phyloP scores from a whole-genome alignment of 768 basidiomycete genomes.

The Russula virescens region DNA sequence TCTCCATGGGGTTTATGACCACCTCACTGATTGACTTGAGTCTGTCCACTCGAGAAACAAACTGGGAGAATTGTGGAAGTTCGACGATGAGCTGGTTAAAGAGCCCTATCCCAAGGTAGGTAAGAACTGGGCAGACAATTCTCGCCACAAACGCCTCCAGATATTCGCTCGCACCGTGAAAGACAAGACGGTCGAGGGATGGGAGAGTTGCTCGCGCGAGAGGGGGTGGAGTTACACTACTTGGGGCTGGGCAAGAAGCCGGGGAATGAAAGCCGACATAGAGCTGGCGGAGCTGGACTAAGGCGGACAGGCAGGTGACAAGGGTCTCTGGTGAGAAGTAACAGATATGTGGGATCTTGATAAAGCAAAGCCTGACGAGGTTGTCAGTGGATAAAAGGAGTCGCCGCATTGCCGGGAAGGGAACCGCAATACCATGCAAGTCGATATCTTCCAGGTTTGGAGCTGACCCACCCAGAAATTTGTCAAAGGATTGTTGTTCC shows the following conservation, averaged over 20 bases:
- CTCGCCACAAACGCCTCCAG: neutral
- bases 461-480: neutral
- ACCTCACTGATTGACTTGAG: neutral
- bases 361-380: neutral
- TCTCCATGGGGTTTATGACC: neutral
- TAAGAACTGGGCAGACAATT: neutral
- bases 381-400: slow-evolving; percentile 1
- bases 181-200: neutral
- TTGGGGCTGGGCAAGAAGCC: neutral
- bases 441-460: neutral
- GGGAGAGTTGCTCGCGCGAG: neutral
- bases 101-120: neutral
- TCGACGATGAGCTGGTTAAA: slow-evolving; percentile 1
- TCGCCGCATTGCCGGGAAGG: neutral
- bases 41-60: neutral
- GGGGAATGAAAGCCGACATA: neutral
- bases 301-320: neutral
- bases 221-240: neutral
- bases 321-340: neutral
- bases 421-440: neutral
- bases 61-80: neutral
- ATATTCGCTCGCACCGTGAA: slow-evolving; percentile 5
- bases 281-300: neutral
- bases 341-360: neutral
- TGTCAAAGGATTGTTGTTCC: slow-evolving; percentile 30